These are phyloP conservation scores for Artemisia argyi DNA, from an alignment of 129 eudicot genomes.

Conservation along the genomic window DNA sequence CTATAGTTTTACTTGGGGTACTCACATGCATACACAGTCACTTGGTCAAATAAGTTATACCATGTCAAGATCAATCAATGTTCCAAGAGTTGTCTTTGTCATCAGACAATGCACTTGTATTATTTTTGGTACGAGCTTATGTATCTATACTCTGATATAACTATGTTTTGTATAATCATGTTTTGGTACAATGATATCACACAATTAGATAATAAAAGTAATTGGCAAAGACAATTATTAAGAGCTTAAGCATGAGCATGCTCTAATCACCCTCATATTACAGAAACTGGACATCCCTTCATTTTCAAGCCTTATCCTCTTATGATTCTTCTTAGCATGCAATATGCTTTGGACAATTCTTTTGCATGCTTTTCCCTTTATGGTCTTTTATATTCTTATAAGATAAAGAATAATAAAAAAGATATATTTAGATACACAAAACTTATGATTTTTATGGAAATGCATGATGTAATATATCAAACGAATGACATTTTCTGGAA, in stretches of 20 bases:
- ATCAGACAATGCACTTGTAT: no score
- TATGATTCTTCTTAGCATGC: slow-evolving; percentile 38
- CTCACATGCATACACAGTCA: no score
- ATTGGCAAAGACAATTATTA: neutral
- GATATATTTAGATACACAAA: neutral
- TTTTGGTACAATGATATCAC: no score
- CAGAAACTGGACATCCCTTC: slow-evolving; percentile 24
- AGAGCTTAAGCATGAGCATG: slow-evolving; percentile 18
- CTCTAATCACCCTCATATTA: slow-evolving; percentile 9
- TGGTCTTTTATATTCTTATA: slow-evolving; percentile 6
- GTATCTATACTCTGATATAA: no score
- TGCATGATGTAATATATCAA: neutral
- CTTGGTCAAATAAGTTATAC: neutral
- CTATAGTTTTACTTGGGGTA: no score
- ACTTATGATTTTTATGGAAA: neutral
- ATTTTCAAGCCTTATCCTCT: slow-evolving; percentile 31
- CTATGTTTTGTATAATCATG: neutral
- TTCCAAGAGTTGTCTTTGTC: no score
- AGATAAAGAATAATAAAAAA: neutral
- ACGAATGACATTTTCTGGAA: neutral
- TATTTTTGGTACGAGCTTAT: no score
- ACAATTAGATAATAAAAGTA: neutral
- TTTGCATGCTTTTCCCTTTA: slow-evolving; percentile 36
- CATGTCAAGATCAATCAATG: no score
- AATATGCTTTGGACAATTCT: slow-evolving; percentile 25